Evolutionary conservation across 371 early-diverging fungal genomes (phyloP), one percentile per base, ranked within the genome.

Genomic region (Actinomortierella ambigua): DNA sequence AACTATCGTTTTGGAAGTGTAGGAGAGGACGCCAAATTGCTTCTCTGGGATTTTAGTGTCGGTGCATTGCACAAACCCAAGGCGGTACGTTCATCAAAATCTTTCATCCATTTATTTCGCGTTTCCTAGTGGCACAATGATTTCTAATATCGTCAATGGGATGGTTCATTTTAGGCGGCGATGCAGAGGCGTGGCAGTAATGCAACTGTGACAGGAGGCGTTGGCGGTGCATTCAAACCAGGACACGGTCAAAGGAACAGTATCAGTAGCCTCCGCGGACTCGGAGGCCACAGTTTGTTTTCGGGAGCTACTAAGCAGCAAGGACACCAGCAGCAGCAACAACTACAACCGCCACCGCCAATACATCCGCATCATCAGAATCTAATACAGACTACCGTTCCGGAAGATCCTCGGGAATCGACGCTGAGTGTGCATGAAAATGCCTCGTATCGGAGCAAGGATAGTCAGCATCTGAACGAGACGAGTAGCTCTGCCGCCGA

Each of bases 1-100:
- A 88, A 88, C 23, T 96, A 95, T 77, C 80, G 97, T 9, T 93
- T 97, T 75, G 92, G 90, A 49, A 92, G 93, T 59, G 94, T 96
- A 22, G 96, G 95, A 15, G 97, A 97, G 54, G 98, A 97, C 60
- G 87, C 91, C 1, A 83, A 85, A 57, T 62, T 97, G 13, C 78
- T 93, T 40, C 69, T 97, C 11, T 97, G 98, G 98, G 97, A 97
- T 65, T 96, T 97, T 66, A 90, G 93, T 41, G 83, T 92, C 14
- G 78, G 81, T 26, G 88, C 92, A 0, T 68, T 96, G 20, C 90
- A 90, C 65, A 83, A 81, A 39, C 91, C 90, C 8, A 89, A 90
- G 67, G 75, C 79, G n/a, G 87, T 87, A 84, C 75, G 83, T 65
- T 47, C n/a, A 43, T n/a, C n/a, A n/a, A n/a, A 11, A 51, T 39